phyloP scores from a whole-genome alignment of 2,329 filamentous ascomycete genomes.

The Exophiala bonariae region DNA sequence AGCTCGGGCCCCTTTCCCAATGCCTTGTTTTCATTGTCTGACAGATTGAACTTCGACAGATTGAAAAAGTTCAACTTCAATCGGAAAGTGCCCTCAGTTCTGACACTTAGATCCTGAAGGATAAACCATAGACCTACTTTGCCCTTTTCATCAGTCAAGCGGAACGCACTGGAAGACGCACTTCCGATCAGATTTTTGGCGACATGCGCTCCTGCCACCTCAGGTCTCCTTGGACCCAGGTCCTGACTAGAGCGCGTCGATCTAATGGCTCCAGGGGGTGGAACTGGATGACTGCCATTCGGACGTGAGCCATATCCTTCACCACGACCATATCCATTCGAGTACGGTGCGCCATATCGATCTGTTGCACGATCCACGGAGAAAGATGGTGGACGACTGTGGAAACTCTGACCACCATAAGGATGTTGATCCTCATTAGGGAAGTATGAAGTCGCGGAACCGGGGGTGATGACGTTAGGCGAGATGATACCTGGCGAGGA shows the following conservation, averaged over 20 bases:
- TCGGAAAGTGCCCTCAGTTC: constrained; percentile 90
- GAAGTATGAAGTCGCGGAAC: constrained; percentile 77
- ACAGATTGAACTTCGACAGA: constrained; percentile 56
- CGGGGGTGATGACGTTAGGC: constrained; percentile 32
- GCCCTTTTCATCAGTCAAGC: constrained; percentile 73
- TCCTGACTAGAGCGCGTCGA: constrained; percentile 13
- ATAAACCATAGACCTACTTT: constrained; percentile 96
- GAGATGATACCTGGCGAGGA: constrained; percentile 2
- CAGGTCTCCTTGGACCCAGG: background rate
- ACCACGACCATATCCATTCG: constrained; percentile 11
- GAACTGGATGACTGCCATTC: no score
- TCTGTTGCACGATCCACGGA: constrained; percentile 1
- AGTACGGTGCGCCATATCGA: constrained; percentile 8
- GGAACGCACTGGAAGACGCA: constrained; percentile 82
- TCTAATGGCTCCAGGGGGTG: no score
- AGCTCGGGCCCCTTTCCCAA: constrained; percentile 7
- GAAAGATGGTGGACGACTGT: background rate
- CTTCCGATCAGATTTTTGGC: constrained; percentile 92
- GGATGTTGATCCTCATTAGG: constrained; percentile 36
- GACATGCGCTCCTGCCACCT: constrained; percentile 2
- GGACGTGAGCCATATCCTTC: no score
- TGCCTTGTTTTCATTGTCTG: constrained; percentile 6
- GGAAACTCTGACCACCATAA: background rate
- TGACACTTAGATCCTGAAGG: constrained; percentile 88
- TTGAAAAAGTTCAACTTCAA: constrained; percentile 80